phyloP scores from a whole-genome alignment of 345 rosid species.

The Eucalyptus virginea region DNA sequence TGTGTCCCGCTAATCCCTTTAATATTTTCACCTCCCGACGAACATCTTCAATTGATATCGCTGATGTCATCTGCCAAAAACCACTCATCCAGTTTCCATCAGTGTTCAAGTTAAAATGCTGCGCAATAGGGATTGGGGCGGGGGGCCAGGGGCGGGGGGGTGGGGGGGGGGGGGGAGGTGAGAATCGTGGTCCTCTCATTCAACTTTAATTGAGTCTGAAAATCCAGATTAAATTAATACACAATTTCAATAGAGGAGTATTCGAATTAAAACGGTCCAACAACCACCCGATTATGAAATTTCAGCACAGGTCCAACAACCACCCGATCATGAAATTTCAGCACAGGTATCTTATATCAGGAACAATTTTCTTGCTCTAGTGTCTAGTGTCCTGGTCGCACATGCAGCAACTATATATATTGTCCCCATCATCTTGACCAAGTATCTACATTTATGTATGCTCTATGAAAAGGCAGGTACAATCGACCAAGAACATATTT shows the following conservation, averaged over 20 bases:
- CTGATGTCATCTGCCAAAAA: constrained; percentile 79
- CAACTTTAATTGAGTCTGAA: neutral
- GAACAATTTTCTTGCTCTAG: neutral
- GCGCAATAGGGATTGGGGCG: neutral
- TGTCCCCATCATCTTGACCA: neutral
- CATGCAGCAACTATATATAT: neutral
- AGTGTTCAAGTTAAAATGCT: neutral
- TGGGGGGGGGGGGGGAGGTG: neutral
- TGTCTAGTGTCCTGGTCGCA: neutral
- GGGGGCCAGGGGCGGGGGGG: neutral
- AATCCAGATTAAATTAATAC: neutral
- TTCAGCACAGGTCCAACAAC: neutral
- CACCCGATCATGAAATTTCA: neutral
- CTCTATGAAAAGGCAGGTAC: neutral
- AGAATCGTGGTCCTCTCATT: neutral
- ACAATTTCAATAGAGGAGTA: neutral
- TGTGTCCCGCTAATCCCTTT: constrained; percentile 74
- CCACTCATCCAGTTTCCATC: neutral
- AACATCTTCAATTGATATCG: constrained; percentile 83
- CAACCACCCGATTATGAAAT: neutral
- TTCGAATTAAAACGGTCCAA: neutral
- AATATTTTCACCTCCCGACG: constrained; percentile 88
- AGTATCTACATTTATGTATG: neutral
- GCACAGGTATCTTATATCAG: neutral
- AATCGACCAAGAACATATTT: neutral